Evolutionary conservation across 2,329 filamentous ascomycete genomes (phyloP), one percentile per base, ranked within the genome.

Genomic region (Trichoderma sp.): DNA sequence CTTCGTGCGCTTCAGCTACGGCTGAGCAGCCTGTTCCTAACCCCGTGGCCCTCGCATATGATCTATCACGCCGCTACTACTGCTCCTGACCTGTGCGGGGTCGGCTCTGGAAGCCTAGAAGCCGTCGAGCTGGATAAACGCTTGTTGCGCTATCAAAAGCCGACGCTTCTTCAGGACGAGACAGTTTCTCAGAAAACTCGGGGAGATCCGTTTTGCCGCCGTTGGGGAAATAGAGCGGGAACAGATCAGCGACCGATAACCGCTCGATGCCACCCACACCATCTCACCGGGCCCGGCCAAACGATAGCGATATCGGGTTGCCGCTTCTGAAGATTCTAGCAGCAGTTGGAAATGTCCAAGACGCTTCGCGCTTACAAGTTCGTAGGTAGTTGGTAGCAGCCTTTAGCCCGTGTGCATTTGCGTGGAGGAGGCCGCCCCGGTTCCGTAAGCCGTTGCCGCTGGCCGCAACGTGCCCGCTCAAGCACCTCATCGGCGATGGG

Each of bases 241-340:
- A 62, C 39, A 34, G 48, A 61, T 52, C 47, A 41, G 58, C 45
- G 58, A 61, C 58, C 58, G 58, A 62, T 62, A 54, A 44, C 58
- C 58, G 58, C 58, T 24, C 39, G 39, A n/a, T 51, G 7, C 58
- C 47, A 62, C 58, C 34, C 58, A 62, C 48, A 58, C 56, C 56
- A 45, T 45, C 47, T 14, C 43, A 26, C 58, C 58, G 47, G 47
- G 58, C 45, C 58, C 58, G 58, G 58, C 47, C 58, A 34, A 21
- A 61, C 34, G 34, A 51, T 61, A 61, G 58, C 58, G 58, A 61
- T 51, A 61, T 61, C 58, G 58, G 58, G 58, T 61, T 26, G 51
- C 26, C 58, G 34, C 34, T 45, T 45, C 7, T 51, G 47, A 39
- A 39, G 34, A 39, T 39, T 39, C 34, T 39, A 39, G 34, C 14